Conservation (phyloP, 2,329 filamentous ascomycete genomes). For the Pseudogymnoascus sp. region DNA sequence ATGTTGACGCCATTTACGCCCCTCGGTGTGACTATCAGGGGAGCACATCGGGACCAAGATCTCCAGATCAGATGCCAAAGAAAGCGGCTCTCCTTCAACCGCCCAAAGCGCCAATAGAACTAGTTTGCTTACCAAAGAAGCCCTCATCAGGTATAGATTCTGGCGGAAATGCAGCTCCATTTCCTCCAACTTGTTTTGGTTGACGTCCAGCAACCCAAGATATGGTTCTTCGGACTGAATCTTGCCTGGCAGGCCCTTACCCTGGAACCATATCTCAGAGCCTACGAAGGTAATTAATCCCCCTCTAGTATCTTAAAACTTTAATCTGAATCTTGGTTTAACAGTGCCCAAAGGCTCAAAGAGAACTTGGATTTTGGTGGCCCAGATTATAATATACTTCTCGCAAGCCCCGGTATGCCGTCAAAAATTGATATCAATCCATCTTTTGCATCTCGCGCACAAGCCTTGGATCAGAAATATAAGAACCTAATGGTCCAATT, state of each 20-base stretch:
- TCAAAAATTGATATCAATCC: not conserved
- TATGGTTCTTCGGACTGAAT: not conserved
- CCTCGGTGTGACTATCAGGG: not conserved
- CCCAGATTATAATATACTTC: not conserved
- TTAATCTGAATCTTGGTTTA: not conserved
- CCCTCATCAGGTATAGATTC: not conserved
- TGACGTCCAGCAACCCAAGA: no score
- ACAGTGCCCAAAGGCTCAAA: not conserved
- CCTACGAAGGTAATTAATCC: not conserved
- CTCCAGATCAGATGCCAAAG: not conserved
- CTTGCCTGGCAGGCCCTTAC: not conserved
- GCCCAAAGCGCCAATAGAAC: not conserved
- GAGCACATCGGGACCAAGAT: not conserved
- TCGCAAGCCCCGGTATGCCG: not conserved
- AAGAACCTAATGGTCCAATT: not conserved
- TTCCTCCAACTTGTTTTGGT: not conserved
- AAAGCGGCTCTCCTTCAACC: not conserved
- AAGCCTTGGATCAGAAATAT: not conserved
- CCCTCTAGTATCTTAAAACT: not conserved
- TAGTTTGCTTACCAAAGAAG: not conserved
- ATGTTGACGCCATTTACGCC: not conserved
- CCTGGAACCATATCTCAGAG: not conserved
- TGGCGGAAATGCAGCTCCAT: not conserved
- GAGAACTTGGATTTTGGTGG: not conserved
- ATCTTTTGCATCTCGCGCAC: not conserved